Conservation (phyloP, 192 early-diverging fungal genomes). For the Funneliformis geosporum region DNA sequence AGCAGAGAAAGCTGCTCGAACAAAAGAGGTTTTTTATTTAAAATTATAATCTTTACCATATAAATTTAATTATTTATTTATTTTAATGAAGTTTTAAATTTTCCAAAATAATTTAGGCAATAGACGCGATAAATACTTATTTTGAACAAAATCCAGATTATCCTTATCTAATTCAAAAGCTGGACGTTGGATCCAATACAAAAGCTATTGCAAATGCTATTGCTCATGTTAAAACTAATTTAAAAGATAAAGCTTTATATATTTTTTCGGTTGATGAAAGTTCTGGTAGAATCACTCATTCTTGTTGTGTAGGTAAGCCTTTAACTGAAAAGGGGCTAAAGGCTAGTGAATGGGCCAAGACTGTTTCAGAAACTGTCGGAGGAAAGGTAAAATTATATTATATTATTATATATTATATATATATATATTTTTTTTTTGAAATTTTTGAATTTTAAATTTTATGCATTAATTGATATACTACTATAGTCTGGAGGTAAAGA, state of each 20-base stretch:
- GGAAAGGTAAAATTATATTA: conserved; percentile 64
- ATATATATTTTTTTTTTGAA: neutral
- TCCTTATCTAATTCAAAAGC: conserved; percentile 55
- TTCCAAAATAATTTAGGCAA: conserved; percentile 38
- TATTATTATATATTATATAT: neutral
- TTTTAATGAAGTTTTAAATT: neutral
- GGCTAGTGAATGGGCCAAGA: conserved; percentile 89
- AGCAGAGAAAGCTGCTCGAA: conserved; percentile 79
- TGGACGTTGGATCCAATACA: conserved; percentile 75
- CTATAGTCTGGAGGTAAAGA: conserved; percentile 80
- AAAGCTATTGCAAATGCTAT: conserved; percentile 84
- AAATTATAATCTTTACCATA: neutral
- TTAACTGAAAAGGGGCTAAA: conserved; percentile 78
- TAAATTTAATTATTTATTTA: neutral
- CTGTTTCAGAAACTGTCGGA: conserved; percentile 78
- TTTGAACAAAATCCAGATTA: conserved; percentile 68
- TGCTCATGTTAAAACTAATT: conserved; percentile 69
- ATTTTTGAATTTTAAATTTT: neutral
- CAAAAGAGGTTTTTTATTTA: conserved; percentile 62
- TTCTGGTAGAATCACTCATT: conserved; percentile 72
- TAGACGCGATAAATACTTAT: conserved; percentile 72
- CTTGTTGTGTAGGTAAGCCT: conserved; percentile 80
- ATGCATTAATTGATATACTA: neutral
- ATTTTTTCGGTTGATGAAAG: conserved; percentile 76
- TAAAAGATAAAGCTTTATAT: conserved; percentile 84